Conservation (phyloP, 305 asterid genomes). For the Solanum aculeatissimum region DNA sequence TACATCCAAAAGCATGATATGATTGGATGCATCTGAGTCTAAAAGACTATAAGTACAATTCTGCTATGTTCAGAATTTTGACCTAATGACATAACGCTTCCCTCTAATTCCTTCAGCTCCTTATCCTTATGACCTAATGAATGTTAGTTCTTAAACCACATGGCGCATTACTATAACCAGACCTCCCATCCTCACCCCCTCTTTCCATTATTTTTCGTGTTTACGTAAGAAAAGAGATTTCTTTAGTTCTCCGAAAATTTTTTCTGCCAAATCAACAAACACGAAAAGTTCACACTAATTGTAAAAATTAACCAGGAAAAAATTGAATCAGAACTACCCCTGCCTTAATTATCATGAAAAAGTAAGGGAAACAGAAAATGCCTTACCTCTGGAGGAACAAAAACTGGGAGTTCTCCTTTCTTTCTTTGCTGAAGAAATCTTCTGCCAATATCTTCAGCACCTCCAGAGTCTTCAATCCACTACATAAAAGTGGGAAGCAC, state of each 20-base stretch:
- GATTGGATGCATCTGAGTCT: no score
- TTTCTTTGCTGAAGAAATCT: constrained; percentile 56
- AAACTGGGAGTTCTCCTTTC: constrained; percentile 63
- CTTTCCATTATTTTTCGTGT: not conserved
- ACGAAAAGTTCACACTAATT: not conserved
- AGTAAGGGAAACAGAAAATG: not conserved
- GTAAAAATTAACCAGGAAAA: not conserved
- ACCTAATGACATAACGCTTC: no score
- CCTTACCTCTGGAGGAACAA: constrained; percentile 68
- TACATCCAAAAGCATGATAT: no score
- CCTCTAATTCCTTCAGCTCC: not conserved
- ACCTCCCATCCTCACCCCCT: not conserved
- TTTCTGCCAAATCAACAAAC: not conserved
- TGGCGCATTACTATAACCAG: not conserved
- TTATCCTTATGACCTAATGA: not conserved
- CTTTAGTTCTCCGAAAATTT: not conserved
- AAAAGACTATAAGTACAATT: no score
- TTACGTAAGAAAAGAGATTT: not conserved
- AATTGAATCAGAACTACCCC: not conserved
- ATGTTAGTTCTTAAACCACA: not conserved
- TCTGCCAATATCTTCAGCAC: constrained; percentile 56
- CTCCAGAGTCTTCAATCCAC: constrained; percentile 88
- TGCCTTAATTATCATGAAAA: not conserved
- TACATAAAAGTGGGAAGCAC: not conserved
- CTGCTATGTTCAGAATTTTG: no score